phyloP scores from a whole-genome alignment of 2,329 filamentous ascomycete species.

The Calonectria montana region DNA sequence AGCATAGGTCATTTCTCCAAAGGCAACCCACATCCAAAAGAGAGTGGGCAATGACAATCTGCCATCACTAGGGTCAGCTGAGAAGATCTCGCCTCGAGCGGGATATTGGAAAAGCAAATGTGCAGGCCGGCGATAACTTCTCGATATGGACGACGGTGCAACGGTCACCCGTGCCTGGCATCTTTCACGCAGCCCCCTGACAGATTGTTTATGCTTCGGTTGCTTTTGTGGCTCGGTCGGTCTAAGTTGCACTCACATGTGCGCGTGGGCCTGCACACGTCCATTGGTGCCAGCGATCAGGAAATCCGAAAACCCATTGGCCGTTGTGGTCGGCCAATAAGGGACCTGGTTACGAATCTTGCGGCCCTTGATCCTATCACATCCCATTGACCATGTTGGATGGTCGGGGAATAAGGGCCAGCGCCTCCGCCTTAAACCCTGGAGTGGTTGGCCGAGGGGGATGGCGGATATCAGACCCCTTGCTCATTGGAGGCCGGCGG shows the following conservation, averaged over 20 bases:
- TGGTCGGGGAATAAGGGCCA: background rate
- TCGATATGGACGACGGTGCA: background rate
- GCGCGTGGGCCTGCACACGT: background rate
- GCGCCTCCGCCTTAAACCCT: constrained; percentile 13
- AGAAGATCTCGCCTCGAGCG: background rate
- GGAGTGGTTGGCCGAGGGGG: background rate
- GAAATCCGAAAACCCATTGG: background rate
- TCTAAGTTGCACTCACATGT: background rate
- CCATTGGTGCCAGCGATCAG: background rate
- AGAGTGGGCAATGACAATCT: background rate
- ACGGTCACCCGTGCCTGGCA: background rate
- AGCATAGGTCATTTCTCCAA: background rate
- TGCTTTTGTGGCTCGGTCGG: background rate
- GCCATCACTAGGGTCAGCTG: background rate
- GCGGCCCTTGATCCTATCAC: background rate
- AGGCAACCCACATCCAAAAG: background rate
- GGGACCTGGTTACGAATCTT: background rate
- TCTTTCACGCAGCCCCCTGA: background rate
- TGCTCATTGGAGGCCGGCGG: constrained; percentile 8
- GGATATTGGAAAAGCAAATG: constrained; percentile 1
- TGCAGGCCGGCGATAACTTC: background rate
- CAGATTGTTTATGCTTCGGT: background rate
- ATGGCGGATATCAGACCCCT: background rate
- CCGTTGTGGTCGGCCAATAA: background rate
- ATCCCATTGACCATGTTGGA: background rate